phyloP scores from a whole-genome alignment of 2,329 filamentous ascomycete species.

The Simplicillium sp. region DNA sequence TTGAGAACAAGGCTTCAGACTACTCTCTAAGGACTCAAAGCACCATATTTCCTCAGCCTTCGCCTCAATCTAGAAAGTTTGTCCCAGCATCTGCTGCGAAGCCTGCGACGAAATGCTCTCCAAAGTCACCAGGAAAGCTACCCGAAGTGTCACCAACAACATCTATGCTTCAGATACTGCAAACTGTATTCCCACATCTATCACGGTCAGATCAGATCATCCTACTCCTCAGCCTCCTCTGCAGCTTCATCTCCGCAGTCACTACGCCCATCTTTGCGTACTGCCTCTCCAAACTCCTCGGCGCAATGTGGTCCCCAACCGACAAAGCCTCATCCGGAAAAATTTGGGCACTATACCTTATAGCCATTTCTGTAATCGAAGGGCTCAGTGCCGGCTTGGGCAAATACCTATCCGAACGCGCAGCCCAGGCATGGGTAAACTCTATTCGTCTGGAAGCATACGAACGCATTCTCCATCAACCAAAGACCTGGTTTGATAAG shows the following conservation, averaged over 20 bases:
- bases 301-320: conserved; percentile 52
- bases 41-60: no score
- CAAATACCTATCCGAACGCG: conserved; percentile 62
- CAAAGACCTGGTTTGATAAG: conserved; percentile 68
- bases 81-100: no score
- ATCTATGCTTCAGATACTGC: no score
- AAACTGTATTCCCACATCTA: no score
- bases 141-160: no score
- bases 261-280: conserved; percentile 68
- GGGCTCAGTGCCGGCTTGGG: conserved; percentile 54
- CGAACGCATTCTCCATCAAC: conserved; percentile 62
- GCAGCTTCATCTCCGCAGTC: conserved; percentile 50
- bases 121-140: no score
- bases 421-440: conserved; percentile 71
- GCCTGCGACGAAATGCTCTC: no score
- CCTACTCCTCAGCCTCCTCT: no score
- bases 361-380: conserved; percentile 59
- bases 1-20: no score
- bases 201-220: no score
- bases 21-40: no score
- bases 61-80: no score
- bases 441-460: conserved; percentile 59
- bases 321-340: conserved; percentile 40
- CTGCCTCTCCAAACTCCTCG: conserved; percentile 62
- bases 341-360: conserved; percentile 61